These are phyloP conservation scores for Neopestalotiopsis rosae DNA, from an alignment of 2,329 filamentous ascomycete species.

Conservation along the genomic window DNA sequence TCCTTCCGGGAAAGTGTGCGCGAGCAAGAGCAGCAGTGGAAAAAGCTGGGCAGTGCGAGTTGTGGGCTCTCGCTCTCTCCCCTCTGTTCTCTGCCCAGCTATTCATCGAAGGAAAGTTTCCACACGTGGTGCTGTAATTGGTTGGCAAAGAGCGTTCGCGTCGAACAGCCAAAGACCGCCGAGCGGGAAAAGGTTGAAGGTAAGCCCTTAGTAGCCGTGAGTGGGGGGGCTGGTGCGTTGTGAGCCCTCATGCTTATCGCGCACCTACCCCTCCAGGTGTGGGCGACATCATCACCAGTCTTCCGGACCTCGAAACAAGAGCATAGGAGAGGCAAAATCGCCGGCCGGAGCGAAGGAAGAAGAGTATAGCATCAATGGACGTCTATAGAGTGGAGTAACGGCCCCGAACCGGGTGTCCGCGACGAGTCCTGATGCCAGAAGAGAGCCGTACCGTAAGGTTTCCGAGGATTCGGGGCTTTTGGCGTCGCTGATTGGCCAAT, in stretches of 20 bases:
- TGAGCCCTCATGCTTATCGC: neutral
- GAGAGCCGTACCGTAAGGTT: conserved; percentile 13
- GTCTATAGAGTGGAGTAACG: conserved; percentile 18
- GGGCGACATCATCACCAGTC: neutral
- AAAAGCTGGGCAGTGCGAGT: too few species aligned
- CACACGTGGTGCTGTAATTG: conserved; percentile 15
- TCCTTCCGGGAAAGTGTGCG: neutral
- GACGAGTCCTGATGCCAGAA: neutral
- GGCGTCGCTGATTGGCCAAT: conserved; percentile 10
- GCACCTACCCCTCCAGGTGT: neutral
- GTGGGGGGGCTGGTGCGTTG: conserved; percentile 11
- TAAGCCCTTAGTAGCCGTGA: conserved; percentile 16
- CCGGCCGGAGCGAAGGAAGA: neutral
- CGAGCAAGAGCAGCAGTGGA: neutral
- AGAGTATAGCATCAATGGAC: conserved; percentile 8
- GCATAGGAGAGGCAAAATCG: neutral
- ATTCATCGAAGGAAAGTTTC: neutral
- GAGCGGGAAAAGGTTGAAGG: neutral
- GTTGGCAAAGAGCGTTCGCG: conserved; percentile 3
- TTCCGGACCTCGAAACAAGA: conserved; percentile 4
- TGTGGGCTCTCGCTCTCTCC: too few species aligned
- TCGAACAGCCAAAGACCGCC: conserved; percentile 3
- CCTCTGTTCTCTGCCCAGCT: neutral
- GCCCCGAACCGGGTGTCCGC: conserved; percentile 13
- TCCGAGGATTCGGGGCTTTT: conserved; percentile 16